Evolutionary conservation across 495 filamentous ascomycete species (phyloP).

Genomic region (Talaromyces nanjingensis): DNA sequence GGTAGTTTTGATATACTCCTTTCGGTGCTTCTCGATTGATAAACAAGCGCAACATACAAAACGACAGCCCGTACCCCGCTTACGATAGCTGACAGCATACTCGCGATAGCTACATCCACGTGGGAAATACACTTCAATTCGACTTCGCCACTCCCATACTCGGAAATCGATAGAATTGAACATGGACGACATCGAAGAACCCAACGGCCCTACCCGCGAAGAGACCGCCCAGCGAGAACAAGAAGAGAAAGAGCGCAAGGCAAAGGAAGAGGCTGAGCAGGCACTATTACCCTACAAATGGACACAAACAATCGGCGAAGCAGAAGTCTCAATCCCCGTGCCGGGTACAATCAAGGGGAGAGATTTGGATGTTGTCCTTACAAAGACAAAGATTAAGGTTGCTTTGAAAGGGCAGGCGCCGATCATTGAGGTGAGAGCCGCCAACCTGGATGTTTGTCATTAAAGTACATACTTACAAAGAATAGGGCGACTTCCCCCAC

Average conservation of each 20-base stretch:
- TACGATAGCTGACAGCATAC: background rate
- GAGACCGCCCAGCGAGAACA: conserved; percentile 43
- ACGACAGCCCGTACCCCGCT: background rate
- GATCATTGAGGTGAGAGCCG: conserved; percentile 64
- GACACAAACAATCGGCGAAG: conserved; percentile 89
- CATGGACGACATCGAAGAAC: conserved; percentile 10
- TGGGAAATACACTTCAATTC: background rate
- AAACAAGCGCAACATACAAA: background rate
- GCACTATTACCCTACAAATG: conserved; percentile 93
- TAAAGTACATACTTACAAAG: background rate
- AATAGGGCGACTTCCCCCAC: conserved; percentile 78
- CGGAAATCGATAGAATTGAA: background rate
- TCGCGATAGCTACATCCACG: background rate
- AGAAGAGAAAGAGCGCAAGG: conserved; percentile 61
- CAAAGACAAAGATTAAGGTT: conserved; percentile 69
- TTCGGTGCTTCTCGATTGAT: background rate
- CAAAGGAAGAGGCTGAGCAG: conserved; percentile 80
- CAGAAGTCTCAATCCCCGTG: conserved; percentile 73
- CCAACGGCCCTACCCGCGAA: conserved; percentile 38
- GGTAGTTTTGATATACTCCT: background rate
- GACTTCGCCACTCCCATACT: background rate
- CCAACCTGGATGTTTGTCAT: background rate
- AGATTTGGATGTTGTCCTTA: conserved; percentile 78
- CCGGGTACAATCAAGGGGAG: conserved; percentile 74
- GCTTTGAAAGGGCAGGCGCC: conserved; percentile 84